Evolutionary conservation across 1,139 yeast species (phyloP).

Genomic region (Hansenula sp.): DNA sequence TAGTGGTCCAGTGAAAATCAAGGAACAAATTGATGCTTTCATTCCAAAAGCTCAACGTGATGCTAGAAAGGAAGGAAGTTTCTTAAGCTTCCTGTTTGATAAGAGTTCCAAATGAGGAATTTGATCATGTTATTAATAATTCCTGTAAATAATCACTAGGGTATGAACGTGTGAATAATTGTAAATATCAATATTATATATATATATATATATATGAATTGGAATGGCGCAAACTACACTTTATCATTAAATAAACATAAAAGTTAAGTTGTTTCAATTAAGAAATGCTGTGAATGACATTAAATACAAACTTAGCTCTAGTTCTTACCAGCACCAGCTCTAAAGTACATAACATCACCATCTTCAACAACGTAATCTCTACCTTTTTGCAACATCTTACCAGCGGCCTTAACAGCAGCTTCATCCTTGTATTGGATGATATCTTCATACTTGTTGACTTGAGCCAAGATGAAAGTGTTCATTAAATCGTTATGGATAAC

Average conservation of each 20-base stretch:
- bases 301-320: slow-evolving; percentile 21
- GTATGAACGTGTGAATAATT: too few species aligned
- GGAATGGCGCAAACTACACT: too few species aligned
- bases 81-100: slow-evolving; percentile 45
- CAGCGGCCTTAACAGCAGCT: slow-evolving; percentile 82
- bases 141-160: too few species aligned
- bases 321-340: slow-evolving; percentile 95
- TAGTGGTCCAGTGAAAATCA: slow-evolving; percentile 76
- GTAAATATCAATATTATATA: too few species aligned
- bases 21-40: slow-evolving; percentile 73
- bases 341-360: slow-evolving; percentile 89
- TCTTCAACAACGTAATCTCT: slow-evolving; percentile 93
- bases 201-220: too few species aligned
- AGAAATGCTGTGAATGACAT: background rate
- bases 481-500: slow-evolving; percentile 79
- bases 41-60: slow-evolving; percentile 65
- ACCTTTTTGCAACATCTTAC: slow-evolving; percentile 92
- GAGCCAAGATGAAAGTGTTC: slow-evolving; percentile 73
- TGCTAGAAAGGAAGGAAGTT: slow-evolving; percentile 52
- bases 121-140: background rate
- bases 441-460: slow-evolving; percentile 83
- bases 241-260: too few species aligned
- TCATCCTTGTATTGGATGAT: slow-evolving; percentile 84
- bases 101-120: slow-evolving; percentile 11
- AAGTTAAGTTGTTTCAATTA: too few species aligned